These are phyloP conservation scores for Adenanthera pavonina DNA, from an alignment of 306 rosid genomes.

Conservation along the genomic window DNA sequence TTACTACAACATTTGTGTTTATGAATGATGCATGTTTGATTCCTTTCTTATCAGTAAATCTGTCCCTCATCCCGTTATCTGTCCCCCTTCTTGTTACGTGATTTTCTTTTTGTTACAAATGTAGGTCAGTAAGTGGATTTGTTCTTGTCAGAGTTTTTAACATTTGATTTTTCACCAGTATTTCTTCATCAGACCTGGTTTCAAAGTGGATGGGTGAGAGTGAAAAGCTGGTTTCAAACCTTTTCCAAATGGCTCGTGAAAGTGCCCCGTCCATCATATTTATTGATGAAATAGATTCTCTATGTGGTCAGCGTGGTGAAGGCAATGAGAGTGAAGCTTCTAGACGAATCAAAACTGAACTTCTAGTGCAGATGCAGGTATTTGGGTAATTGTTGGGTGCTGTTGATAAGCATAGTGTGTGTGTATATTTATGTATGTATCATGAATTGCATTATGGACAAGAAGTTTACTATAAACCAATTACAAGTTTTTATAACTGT, in stretches of 20 bases:
- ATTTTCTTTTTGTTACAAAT: slow-evolving; percentile 30
- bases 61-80: background rate
- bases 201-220: slow-evolving; percentile 99
- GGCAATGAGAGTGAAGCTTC: slow-evolving; percentile 99
- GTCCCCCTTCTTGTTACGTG: background rate
- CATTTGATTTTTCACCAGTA: slow-evolving; percentile 56
- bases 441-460: slow-evolving; percentile 27
- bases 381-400: slow-evolving; percentile 37
- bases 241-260: slow-evolving; percentile 97
- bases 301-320: slow-evolving; percentile 98
- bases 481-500: background rate
- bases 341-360: slow-evolving; percentile 95
- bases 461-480: background rate
- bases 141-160: slow-evolving; percentile 40
- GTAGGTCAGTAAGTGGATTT: slow-evolving; percentile 46
- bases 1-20: background rate
- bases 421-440: background rate
- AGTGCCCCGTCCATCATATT: slow-evolving; percentile 96
- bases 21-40: slow-evolving; percentile 3
- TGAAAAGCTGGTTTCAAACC: slow-evolving; percentile 95
- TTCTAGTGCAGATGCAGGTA: slow-evolving; percentile 99
- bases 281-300: slow-evolving; percentile 93
- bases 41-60: background rate
- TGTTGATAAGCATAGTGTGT: slow-evolving; percentile 9
- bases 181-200: slow-evolving; percentile 97